phyloP scores from a whole-genome alignment of 2,329 filamentous ascomycete genomes.

The Exophiala dermatitidis region DNA sequence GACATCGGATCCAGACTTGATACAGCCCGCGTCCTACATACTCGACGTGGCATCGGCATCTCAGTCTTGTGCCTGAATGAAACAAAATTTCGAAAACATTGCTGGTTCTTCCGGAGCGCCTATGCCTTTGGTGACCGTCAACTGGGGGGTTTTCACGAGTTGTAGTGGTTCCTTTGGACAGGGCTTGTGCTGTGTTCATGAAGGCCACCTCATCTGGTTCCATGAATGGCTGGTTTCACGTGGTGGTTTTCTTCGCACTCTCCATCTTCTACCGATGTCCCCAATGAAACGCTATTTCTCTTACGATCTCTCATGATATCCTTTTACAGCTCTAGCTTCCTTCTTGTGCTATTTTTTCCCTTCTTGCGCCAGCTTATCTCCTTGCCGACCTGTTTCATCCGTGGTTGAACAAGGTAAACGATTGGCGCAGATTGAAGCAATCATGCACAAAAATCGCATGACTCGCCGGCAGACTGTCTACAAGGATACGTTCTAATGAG shows the following conservation, averaged over 20 bases:
- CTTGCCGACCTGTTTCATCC: conserved; percentile 57
- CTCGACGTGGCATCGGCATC: conserved; percentile 13
- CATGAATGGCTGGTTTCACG: too few species aligned
- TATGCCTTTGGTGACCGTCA: background rate
- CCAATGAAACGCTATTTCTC: too few species aligned
- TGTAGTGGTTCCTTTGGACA: background rate
- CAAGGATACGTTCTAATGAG: conserved; percentile 55
- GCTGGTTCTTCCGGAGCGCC: background rate
- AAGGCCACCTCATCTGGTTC: too few species aligned
- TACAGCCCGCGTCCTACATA: conserved; percentile 17
- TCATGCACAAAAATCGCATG: conserved; percentile 38
- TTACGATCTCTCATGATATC: background rate
- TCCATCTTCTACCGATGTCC: too few species aligned
- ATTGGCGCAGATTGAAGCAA: conserved; percentile 72
- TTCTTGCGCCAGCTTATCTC: conserved; percentile 68
- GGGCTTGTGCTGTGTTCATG: too few species aligned
- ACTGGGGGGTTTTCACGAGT: background rate
- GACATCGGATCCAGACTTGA: conserved; percentile 3
- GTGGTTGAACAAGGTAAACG: conserved; percentile 84
- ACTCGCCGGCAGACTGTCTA: conserved; percentile 77
- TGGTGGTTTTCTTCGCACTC: too few species aligned
- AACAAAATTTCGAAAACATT: conserved; percentile 5
- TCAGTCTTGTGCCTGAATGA: conserved; percentile 13
- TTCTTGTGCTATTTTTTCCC: too few species aligned
- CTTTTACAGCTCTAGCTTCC: background rate